These are phyloP conservation scores for Colletotrichum filicis DNA, from an alignment of 2,329 filamentous ascomycete genomes.

Conservation along the genomic window DNA sequence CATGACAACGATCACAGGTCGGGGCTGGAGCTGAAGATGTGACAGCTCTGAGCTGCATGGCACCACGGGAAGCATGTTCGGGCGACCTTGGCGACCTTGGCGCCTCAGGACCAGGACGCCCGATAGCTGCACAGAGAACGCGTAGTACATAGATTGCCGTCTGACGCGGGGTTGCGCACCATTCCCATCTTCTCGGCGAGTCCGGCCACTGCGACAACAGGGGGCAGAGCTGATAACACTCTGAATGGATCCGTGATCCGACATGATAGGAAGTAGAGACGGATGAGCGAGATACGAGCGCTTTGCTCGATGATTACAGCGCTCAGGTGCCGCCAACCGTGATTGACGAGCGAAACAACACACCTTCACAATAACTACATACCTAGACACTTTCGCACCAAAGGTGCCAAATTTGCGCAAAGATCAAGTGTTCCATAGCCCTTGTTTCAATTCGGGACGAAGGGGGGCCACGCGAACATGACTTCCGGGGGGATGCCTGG, in stretches of 20 bases:
- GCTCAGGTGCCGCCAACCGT: background rate
- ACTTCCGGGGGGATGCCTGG: background rate
- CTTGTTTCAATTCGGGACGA: background rate
- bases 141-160: background rate
- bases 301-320: background rate
- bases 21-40: background rate
- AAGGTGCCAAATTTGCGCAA: background rate
- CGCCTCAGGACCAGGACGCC: background rate
- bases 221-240: constrained; percentile 6
- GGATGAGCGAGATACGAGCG: background rate
- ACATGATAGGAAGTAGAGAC: background rate
- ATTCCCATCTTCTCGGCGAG: background rate
- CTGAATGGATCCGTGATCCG: background rate
- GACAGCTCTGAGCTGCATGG: background rate
- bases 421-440: constrained; percentile 1
- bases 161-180: background rate
- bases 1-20: background rate
- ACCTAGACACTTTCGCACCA: background rate
- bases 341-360: background rate
- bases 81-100: background rate
- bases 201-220: constrained; percentile 8
- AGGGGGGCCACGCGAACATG: background rate
- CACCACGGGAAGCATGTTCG: background rate
- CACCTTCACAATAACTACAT: background rate
- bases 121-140: background rate